Evolutionary conservation across 1,284 basidiomycete species (phyloP).

Genomic region (Pyrrhoderma lamaoense): DNA sequence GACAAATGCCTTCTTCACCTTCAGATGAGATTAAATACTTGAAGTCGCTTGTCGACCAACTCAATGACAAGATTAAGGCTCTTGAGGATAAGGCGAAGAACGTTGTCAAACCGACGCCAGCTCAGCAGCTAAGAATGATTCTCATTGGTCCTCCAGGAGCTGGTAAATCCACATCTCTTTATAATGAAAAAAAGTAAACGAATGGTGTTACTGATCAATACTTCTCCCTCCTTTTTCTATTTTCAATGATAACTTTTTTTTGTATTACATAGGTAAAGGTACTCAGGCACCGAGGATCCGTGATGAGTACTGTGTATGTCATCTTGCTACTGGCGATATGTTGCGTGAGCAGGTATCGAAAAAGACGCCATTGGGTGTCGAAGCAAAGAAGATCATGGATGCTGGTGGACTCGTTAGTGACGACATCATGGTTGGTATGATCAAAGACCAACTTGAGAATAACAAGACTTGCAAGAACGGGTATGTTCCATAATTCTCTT

Average conservation of each 20-base stretch:
- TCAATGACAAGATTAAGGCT: constrained; percentile 70
- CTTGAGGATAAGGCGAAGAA: constrained; percentile 62
- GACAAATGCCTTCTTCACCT: constrained; percentile 28
- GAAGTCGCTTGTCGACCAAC: constrained; percentile 78
- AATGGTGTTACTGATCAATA: no score
- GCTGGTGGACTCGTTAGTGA: constrained; percentile 89
- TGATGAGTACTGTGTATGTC: constrained; percentile 92
- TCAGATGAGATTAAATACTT: constrained; percentile 80
- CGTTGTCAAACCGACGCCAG: constrained; percentile 47
- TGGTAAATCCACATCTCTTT: constrained; percentile 45
- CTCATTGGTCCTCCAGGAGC: constrained; percentile 95
- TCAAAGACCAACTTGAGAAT: constrained; percentile 91
- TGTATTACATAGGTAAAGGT: constrained; percentile 70
- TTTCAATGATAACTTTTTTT: not conserved
- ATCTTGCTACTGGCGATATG: constrained; percentile 98
- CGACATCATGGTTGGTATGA: constrained; percentile 97
- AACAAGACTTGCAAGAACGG: constrained; percentile 92
- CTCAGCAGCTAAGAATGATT: constrained; percentile 82
- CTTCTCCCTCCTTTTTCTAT: not conserved
- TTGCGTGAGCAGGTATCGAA: constrained; percentile 87
- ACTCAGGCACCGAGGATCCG: constrained; percentile 95
- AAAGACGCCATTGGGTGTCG: constrained; percentile 83
- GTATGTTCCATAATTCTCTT: constrained; percentile 42
- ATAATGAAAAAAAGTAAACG: no score
- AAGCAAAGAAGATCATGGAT: constrained; percentile 99